A percentile compares a stretch with the other conserved stretches of the same genome.
These are phyloP conservation scores for Musa acuminata DNA, from an alignment of 176 grass and related monocot genomes.

Conservation along the genomic window DNA sequence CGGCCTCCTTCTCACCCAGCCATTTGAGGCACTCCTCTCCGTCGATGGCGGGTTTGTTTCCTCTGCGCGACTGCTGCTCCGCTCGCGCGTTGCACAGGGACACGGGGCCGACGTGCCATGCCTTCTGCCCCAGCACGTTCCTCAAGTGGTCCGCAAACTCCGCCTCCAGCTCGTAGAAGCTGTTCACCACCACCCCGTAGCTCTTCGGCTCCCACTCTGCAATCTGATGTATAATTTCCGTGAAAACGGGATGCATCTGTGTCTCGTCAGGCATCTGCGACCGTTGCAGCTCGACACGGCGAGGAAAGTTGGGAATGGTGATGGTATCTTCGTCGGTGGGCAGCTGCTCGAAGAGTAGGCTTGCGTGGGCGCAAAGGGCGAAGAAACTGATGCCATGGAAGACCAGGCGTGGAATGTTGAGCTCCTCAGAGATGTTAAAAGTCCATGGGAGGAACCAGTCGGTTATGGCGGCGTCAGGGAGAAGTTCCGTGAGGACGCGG, in stretches of 20 bases:
- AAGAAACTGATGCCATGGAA: constrained; percentile 22
- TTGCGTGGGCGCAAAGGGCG: neutral
- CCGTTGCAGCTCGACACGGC: constrained; percentile 29
- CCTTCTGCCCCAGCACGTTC: neutral
- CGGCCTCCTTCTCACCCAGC: constrained; percentile 19
- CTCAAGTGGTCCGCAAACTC: constrained; percentile 29
- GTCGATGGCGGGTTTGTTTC: constrained; percentile 11
- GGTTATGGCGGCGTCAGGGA: constrained; percentile 1
- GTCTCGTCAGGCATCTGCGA: constrained; percentile 19
- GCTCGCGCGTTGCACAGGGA: constrained; percentile 20
- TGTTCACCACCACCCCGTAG: constrained; percentile 46
- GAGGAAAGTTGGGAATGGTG: constrained; percentile 16
- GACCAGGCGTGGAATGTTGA: constrained; percentile 16
- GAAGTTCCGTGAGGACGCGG: neutral
- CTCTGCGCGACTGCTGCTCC: constrained; percentile 15
- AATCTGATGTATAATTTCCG: too few relatives aligned
- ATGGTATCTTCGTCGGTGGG: neutral
- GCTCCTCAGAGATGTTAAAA: constrained; percentile 17
- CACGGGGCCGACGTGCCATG: constrained; percentile 46
- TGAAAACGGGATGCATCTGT: neutral
- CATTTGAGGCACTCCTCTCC: constrained; percentile 23
- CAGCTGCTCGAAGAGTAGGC: too few relatives aligned
- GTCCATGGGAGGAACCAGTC: constrained; percentile 23
- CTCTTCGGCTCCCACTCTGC: constrained; percentile 1
- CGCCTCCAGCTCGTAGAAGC: constrained; percentile 46